phyloP scores from a whole-genome alignment of 2,329 filamentous ascomycete genomes.

The Aspergillus terreus region DNA sequence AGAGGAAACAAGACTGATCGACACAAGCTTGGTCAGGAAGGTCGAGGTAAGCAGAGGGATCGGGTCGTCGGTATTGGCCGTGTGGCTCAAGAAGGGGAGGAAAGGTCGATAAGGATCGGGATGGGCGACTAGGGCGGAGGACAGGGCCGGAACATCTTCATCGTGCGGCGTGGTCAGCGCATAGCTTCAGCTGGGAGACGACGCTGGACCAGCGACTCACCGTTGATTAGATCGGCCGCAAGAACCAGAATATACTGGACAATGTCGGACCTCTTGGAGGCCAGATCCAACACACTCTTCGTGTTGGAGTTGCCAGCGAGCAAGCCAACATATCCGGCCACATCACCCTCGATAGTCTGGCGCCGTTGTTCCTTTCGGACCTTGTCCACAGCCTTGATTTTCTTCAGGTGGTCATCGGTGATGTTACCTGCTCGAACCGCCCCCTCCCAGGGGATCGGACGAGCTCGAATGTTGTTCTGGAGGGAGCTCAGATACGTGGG shows the following conservation, averaged over 20 bases:
- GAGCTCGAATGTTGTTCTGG: slow-evolving; percentile 93
- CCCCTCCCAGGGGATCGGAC: slow-evolving; percentile 96
- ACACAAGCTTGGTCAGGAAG: slow-evolving; percentile 76
- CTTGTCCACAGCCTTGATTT: slow-evolving; percentile 96
- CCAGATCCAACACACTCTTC: slow-evolving; percentile 77
- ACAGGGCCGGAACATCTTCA: slow-evolving; percentile 73
- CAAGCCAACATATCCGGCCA: slow-evolving; percentile 73
- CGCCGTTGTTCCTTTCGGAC: slow-evolving; percentile 87
- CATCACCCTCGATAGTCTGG: slow-evolving; percentile 74
- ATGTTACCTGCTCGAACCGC: slow-evolving; percentile 90
- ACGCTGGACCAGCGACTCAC: slow-evolving; percentile 47
- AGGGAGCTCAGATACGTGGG: slow-evolving; percentile 83
- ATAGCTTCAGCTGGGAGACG: background rate
- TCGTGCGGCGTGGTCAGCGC: background rate
- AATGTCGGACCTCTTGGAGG: slow-evolving; percentile 81
- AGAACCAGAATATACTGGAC: slow-evolving; percentile 93
- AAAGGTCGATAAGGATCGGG: slow-evolving; percentile 72
- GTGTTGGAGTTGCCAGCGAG: slow-evolving; percentile 67
- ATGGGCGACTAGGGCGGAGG: slow-evolving; percentile 70
- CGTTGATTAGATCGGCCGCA: slow-evolving; percentile 79
- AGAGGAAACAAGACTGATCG: slow-evolving; percentile 57
- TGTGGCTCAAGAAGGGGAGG: slow-evolving; percentile 76
- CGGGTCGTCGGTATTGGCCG: slow-evolving; percentile 77
- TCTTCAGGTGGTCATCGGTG: slow-evolving; percentile 87
- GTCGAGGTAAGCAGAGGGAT: slow-evolving; percentile 88